Conservation (phyloP, 495 filamentous ascomycete genomes). For the Penicillium flavigenum region DNA sequence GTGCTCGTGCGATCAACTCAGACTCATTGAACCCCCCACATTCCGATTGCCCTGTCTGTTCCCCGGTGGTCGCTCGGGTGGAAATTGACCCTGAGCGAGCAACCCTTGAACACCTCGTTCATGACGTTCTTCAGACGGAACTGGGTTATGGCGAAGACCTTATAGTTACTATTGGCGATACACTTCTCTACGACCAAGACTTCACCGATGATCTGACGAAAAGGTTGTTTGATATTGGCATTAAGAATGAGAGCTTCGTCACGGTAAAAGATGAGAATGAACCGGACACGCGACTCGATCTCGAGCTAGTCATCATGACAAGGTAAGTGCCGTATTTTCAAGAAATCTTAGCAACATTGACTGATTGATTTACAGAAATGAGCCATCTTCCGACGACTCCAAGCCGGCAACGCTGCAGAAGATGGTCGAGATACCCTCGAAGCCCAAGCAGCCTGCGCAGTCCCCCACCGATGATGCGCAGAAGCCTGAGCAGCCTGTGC, state of each 20-base stretch:
- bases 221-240: conserved; percentile 74
- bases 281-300: conserved; percentile 73
- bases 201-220: conserved; percentile 81
- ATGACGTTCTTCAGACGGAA: conserved; percentile 63
- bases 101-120: conserved; percentile 79
- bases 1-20: conserved; percentile 68
- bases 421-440: conserved; percentile 51
- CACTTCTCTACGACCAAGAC: conserved; percentile 82
- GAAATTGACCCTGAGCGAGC: conserved; percentile 69
- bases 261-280: conserved; percentile 91
- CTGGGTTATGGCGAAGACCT: conserved; percentile 86
- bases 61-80: conserved; percentile 62
- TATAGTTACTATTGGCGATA: too few species aligned
- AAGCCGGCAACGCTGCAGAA: conserved; percentile 47
- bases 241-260: conserved; percentile 69
- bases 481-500: conserved; percentile 15
- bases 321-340: conserved; percentile 27
- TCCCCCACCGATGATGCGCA: background rate
- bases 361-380: conserved; percentile 25
- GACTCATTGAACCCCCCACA: conserved; percentile 76
- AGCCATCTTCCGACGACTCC: conserved; percentile 36
- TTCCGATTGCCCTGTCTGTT: conserved; percentile 77
- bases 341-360: background rate
- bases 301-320: conserved; percentile 64
- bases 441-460: conserved; percentile 36